phyloP scores from a whole-genome alignment of 495 filamentous ascomycete genomes.

The Lepraria neglecta region DNA sequence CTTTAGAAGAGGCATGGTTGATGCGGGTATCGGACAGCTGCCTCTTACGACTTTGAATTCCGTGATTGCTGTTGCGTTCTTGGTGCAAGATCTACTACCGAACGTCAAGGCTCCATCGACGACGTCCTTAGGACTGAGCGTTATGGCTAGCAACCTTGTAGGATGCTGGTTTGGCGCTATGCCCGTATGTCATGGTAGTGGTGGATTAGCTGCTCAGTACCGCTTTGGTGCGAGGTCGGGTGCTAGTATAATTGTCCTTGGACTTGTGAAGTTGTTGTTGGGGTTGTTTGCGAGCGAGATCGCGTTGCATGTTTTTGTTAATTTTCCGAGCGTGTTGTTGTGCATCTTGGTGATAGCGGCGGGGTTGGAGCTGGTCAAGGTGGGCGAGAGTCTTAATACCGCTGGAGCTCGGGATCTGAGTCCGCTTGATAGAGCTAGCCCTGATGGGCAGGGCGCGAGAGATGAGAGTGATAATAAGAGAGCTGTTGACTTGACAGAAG shows the following conservation, averaged over 20 bases:
- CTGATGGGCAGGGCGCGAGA: neutral
- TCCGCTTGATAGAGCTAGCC: constrained; percentile 2
- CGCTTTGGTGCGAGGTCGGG: constrained; percentile 87
- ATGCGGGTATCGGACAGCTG: constrained; percentile 72
- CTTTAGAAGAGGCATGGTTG: constrained; percentile 45
- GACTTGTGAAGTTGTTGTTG: constrained; percentile 65
- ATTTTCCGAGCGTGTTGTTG: constrained; percentile 66
- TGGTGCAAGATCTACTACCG: constrained; percentile 69
- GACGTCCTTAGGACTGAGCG: constrained; percentile 70
- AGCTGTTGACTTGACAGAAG: constrained; percentile 44
- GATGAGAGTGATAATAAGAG: constrained; percentile 31
- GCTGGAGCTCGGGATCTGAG: constrained; percentile 57
- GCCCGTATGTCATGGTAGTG: constrained; percentile 92
- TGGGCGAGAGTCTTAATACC: constrained; percentile 74
- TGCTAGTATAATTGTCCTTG: constrained; percentile 71
- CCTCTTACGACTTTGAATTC: constrained; percentile 89
- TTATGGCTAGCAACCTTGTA: constrained; percentile 73
- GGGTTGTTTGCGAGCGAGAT: constrained; percentile 67
- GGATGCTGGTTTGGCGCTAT: constrained; percentile 90
- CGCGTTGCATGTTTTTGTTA: constrained; percentile 57
- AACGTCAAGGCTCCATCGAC: constrained; percentile 56
- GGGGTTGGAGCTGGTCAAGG: constrained; percentile 75
- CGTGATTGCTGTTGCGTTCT: constrained; percentile 71
- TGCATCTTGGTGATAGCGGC: constrained; percentile 86
- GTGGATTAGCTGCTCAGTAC: constrained; percentile 82